Percentiles rank a stretch among this genome's conserved stretches.
These are phyloP conservation scores for Allium sativum DNA, from an alignment of 106 monocot genomes.

Conservation along the genomic window DNA sequence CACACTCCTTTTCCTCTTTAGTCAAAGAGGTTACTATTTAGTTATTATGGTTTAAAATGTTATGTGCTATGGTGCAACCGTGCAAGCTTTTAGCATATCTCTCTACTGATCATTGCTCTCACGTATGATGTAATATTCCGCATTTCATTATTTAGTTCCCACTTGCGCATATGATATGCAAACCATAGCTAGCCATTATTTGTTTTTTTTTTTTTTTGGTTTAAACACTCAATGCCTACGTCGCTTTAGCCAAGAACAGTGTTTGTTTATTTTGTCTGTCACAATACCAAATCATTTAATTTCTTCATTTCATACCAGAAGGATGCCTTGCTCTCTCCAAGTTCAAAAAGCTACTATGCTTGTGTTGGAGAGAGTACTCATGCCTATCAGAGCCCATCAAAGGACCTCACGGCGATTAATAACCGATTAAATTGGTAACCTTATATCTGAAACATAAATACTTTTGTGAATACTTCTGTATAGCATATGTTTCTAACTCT, in stretches of 20 bases:
- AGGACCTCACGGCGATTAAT: conserved; percentile 78
- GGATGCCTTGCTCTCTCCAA: conserved; percentile 82
- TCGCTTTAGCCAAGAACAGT: too few species aligned
- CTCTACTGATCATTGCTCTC: too few species aligned
- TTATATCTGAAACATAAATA: not conserved
- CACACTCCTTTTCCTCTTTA: too few species aligned
- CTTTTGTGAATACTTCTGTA: not conserved
- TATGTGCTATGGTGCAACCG: too few species aligned
- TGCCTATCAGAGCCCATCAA: conserved; percentile 92
- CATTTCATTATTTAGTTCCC: too few species aligned
- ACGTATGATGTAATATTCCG: too few species aligned
- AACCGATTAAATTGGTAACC: conserved; percentile 65
- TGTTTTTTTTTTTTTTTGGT: not conserved
- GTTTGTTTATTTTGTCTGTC: too few species aligned
- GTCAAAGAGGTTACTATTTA: too few species aligned
- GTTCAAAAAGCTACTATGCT: conserved; percentile 92
- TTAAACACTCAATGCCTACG: not conserved
- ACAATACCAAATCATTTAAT: too few species aligned
- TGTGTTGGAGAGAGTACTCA: conserved; percentile 95
- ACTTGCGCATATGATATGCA: too few species aligned
- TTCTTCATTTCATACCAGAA: conserved; percentile 25
- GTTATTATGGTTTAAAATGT: too few species aligned
- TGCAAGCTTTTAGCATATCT: too few species aligned
- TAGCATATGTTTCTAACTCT: not conserved
- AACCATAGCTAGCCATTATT: not conserved